Conservation (phyloP, 805 yeast genomes). For the Saturnispora mendoncae region DNA sequence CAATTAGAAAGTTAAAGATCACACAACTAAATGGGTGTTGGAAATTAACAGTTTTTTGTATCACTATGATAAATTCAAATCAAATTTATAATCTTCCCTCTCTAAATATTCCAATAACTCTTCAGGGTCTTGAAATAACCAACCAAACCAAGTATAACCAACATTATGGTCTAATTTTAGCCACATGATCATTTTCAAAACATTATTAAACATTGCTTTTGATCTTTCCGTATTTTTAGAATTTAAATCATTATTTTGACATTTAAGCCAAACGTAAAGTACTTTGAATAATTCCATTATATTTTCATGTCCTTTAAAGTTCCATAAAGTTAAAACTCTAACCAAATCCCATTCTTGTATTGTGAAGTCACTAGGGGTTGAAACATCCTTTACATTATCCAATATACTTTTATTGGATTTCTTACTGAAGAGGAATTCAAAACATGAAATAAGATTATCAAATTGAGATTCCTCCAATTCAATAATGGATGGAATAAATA, state of each 20-base stretch:
- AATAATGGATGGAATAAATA: conserved; percentile 34
- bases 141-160: conserved; percentile 24
- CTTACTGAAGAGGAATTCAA: conserved; percentile 16
- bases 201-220: conserved; percentile 13
- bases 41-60: no score
- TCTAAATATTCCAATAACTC: conserved; percentile 18
- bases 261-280: conserved; percentile 23
- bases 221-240: conserved; percentile 13
- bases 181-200: conserved; percentile 20
- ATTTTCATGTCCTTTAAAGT: conserved; percentile 3
- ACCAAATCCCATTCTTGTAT: conserved; percentile 12
- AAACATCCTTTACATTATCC: background rate
- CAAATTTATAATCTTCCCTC: conserved; percentile 10
- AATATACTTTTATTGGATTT: background rate
- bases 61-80: conserved; percentile 3
- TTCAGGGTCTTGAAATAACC: conserved; percentile 22
- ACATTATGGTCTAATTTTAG: conserved; percentile 17
- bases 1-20: no score
- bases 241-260: conserved; percentile 15
- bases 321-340: conserved; percentile 12
- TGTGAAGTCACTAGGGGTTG: conserved; percentile 5
- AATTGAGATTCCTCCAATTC: conserved; percentile 18
- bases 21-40: no score
- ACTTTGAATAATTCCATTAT: conserved; percentile 14
- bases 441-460: conserved; percentile 17